Conservation (phyloP, 305 asterid genomes). For the Solanum aculeatissimum region DNA sequence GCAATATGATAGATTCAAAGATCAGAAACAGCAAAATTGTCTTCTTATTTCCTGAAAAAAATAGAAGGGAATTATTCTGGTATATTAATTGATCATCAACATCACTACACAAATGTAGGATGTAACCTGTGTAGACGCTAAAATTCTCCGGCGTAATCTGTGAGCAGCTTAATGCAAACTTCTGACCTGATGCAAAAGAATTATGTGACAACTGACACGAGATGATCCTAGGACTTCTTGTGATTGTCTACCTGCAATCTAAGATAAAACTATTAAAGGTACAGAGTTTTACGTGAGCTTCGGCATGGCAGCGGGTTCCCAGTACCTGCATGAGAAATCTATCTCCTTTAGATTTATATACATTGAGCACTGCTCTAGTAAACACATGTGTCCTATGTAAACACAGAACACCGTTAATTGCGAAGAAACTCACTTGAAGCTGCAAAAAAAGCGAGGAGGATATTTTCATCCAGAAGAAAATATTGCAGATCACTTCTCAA, state of each 20-base stretch:
- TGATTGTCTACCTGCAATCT: not conserved
- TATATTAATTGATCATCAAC: not conserved
- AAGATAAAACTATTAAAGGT: not conserved
- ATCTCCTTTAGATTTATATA: not conserved
- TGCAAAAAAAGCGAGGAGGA: constrained; percentile 49
- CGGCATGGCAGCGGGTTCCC: constrained; percentile 58
- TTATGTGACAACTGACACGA: not conserved
- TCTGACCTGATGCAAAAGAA: constrained; percentile 43
- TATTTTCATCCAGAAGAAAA: constrained; percentile 59
- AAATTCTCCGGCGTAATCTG: constrained; percentile 31
- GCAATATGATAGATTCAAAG: constrained; percentile 51
- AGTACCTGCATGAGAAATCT: constrained; percentile 39
- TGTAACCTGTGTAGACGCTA: constrained; percentile 46
- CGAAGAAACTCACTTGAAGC: constrained; percentile 48
- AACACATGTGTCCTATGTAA: not conserved
- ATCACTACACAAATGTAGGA: not conserved
- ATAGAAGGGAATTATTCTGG: not conserved
- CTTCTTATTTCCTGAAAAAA: constrained; percentile 54
- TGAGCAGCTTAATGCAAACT: constrained; percentile 69
- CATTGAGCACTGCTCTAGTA: not conserved
- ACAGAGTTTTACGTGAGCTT: constrained; percentile 44
- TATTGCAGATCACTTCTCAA: constrained; percentile 53
- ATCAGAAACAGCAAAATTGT: constrained; percentile 44
- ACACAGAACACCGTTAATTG: not conserved
- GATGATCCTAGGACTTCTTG: not conserved